Conservation (phyloP, 176 grass and related monocot genomes). For the Zea mays region DNA sequence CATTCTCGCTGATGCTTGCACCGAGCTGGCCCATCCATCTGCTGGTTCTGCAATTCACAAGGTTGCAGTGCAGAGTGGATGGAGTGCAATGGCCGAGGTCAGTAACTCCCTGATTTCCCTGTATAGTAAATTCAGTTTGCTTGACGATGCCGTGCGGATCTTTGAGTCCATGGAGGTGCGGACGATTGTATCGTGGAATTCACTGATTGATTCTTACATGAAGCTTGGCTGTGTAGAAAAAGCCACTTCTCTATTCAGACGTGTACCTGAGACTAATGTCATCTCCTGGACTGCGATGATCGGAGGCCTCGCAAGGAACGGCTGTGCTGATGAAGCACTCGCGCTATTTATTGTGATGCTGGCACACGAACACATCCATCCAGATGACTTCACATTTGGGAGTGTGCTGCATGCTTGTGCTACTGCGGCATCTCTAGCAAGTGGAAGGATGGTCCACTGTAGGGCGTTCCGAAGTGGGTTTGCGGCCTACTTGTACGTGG, state of each 20-base stretch:
- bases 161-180: slow-evolving; percentile 52
- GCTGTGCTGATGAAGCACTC: slow-evolving; percentile 46
- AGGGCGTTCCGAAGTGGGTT: slow-evolving; percentile 43
- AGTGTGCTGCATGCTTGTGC: slow-evolving; percentile 56
- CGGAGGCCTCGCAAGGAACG: slow-evolving; percentile 49
- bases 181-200: slow-evolving; percentile 58
- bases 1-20: slow-evolving; percentile 49
- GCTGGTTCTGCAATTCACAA: slow-evolving; percentile 44
- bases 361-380: slow-evolving; percentile 28
- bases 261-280: slow-evolving; percentile 49
- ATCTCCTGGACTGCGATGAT: slow-evolving; percentile 74
- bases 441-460: slow-evolving; percentile 57
- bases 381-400: slow-evolving; percentile 61
- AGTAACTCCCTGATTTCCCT: slow-evolving; percentile 65
- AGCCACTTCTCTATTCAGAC: slow-evolving; percentile 46
- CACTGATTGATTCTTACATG: slow-evolving; percentile 57
- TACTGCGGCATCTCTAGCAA: slow-evolving; percentile 19
- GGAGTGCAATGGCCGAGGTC: slow-evolving; percentile 39
- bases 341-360: slow-evolving; percentile 48
- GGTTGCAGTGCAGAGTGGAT: slow-evolving; percentile 45
- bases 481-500: slow-evolving; percentile 49
- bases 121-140: slow-evolving; percentile 54
- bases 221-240: slow-evolving; percentile 45
- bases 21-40: slow-evolving; percentile 37
- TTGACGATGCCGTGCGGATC: slow-evolving; percentile 38